Conservation (phyloP, 2,329 filamentous ascomycete species). For the Conoideocrella luteorostrata region DNA sequence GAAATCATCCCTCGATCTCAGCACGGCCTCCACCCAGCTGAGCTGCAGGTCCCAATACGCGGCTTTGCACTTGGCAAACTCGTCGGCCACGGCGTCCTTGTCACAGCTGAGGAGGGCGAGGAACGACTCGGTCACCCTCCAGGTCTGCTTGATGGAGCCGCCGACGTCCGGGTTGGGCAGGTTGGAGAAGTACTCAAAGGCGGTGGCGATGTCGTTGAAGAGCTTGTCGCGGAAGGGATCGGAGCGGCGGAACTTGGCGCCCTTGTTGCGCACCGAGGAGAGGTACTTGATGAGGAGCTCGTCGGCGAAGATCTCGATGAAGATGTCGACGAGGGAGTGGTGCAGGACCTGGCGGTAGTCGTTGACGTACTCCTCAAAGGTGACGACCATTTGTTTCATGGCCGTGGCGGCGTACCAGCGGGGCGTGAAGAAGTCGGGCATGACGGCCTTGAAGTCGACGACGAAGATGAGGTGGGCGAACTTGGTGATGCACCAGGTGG, state of each 20-base stretch:
- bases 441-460: constrained; percentile 78
- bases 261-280: constrained; percentile 77
- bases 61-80: constrained; percentile 77
- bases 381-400: constrained; percentile 90
- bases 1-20: constrained; percentile 86
- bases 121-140: constrained; percentile 84
- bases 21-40: constrained; percentile 88
- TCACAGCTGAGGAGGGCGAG: constrained; percentile 73
- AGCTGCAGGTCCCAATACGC: constrained; percentile 93
- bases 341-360: constrained; percentile 84
- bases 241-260: constrained; percentile 76
- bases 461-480: constrained; percentile 85
- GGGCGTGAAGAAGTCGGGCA: constrained; percentile 84
- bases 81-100: constrained; percentile 63
- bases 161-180: constrained; percentile 65
- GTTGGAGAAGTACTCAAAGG: constrained; percentile 79
- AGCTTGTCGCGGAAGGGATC: constrained; percentile 92
- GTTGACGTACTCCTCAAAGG: constrained; percentile 87
- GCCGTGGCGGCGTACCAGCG: constrained; percentile 82
- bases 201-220: constrained; percentile 83
- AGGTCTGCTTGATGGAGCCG: constrained; percentile 77
- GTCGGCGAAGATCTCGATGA: constrained; percentile 89
- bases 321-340: constrained; percentile 80
- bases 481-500: constrained; percentile 82
- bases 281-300: constrained; percentile 86